Conservation (phyloP, 306 rosid species). For the Glycyrrhiza uralensis region DNA sequence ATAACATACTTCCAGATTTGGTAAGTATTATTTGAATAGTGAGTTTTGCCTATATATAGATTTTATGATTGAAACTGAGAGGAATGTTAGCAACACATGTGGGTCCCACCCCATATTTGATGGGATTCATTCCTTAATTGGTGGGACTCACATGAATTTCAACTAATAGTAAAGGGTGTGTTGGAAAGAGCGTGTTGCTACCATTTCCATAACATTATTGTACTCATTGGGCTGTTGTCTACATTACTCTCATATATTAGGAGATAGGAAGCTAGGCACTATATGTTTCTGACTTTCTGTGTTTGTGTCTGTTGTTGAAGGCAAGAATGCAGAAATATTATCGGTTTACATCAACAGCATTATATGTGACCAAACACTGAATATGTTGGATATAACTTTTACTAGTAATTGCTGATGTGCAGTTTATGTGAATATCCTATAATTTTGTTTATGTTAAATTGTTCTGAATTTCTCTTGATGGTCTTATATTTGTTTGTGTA, state of each 20-base stretch:
- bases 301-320: neutral
- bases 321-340: neutral
- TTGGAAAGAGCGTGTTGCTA: neutral
- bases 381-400: neutral
- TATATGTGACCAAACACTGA: neutral
- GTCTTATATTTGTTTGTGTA: neutral
- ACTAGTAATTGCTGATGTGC: neutral
- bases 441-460: neutral
- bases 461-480: conserved; percentile 10
- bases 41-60: neutral
- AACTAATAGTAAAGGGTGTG: neutral
- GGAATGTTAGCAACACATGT: neutral
- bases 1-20: conserved; percentile 76
- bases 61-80: neutral
- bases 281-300: neutral
- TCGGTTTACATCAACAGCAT: neutral
- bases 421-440: neutral
- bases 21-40: conserved; percentile 40
- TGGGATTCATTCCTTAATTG: neutral
- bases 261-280: neutral
- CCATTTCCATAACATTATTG: neutral
- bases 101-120: neutral
- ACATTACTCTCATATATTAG: neutral
- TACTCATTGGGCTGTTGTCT: neutral
- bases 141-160: neutral